phyloP scores from a whole-genome alignment of 1,284 basidiomycete species.

The Ganoderma lingzhi region DNA sequence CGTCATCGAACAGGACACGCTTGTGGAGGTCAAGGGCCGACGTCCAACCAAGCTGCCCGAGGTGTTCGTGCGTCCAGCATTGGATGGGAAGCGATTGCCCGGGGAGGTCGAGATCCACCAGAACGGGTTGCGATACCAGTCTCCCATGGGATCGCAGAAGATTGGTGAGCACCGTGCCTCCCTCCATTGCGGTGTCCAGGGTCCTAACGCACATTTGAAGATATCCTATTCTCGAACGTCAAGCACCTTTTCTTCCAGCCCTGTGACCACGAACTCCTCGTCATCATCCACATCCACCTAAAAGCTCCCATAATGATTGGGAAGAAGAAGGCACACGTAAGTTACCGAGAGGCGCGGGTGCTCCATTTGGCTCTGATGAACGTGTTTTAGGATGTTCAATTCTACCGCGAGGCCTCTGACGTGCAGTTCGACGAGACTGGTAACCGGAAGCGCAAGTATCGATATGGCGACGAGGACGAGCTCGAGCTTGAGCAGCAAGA shows the following conservation, averaged over 20 bases:
- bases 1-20: conserved; percentile 93
- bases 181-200: too few species aligned
- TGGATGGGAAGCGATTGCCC: conserved; percentile 92
- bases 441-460: conserved; percentile 97
- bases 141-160: conserved; percentile 88
- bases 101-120: conserved; percentile 98
- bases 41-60: conserved; percentile 88
- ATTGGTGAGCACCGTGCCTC: conserved; percentile 67
- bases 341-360: conserved; percentile 35
- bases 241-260: conserved; percentile 99
- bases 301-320: conserved; percentile 98
- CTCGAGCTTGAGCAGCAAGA: conserved; percentile 99
- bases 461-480: conserved; percentile 99
- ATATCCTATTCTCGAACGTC: conserved; percentile 96
- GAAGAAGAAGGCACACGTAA: conserved; percentile 95
- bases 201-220: conserved; percentile 48
- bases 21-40: conserved; percentile 88
- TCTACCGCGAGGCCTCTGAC: conserved; percentile 98
- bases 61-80: conserved; percentile 92
- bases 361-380: conserved; percentile 8
- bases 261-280: conserved; percentile 95
- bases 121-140: conserved; percentile 95
- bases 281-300: conserved; percentile 94
- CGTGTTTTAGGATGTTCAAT: conserved; percentile 87
- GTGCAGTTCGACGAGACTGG: conserved; percentile 99